phyloP scores from a whole-genome alignment of 371 early-diverging fungal genomes.

The Rhizopus sp. region DNA sequence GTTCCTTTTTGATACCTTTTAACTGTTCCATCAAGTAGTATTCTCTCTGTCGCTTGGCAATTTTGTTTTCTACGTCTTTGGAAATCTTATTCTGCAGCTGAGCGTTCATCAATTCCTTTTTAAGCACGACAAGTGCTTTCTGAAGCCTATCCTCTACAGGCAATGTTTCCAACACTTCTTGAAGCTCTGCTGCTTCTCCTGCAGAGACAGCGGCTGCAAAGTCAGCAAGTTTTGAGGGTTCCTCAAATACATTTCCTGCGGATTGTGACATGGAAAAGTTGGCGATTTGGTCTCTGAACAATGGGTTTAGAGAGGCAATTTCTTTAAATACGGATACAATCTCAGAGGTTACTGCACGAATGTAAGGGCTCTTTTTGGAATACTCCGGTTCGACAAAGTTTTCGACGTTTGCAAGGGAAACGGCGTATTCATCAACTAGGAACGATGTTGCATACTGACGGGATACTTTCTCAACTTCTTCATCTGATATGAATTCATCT shows the following conservation, averaged over 20 bases:
- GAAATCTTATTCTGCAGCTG: slow-evolving; percentile 95
- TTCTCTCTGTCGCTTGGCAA: slow-evolving; percentile 93
- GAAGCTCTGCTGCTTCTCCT: slow-evolving; percentile 90
- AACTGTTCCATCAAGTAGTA: slow-evolving; percentile 98
- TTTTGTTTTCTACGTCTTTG: slow-evolving; percentile 95
- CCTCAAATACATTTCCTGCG: slow-evolving; percentile 93
- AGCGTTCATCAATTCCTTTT: slow-evolving; percentile 96
- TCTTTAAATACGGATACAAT: slow-evolving; percentile 95
- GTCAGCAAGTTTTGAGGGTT: slow-evolving; percentile 93
- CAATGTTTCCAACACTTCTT: slow-evolving; percentile 87
- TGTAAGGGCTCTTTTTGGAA: slow-evolving; percentile 78
- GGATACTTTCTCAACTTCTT: slow-evolving; percentile 17
- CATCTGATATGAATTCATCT: slow-evolving; percentile 21
- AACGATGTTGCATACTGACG: slow-evolving; percentile 53
- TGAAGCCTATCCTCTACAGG: slow-evolving; percentile 90
- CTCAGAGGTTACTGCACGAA: slow-evolving; percentile 95
- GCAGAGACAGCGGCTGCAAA: slow-evolving; percentile 95
- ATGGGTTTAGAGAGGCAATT: slow-evolving; percentile 89
- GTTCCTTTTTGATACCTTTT: slow-evolving; percentile 97
- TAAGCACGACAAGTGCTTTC: slow-evolving; percentile 88
- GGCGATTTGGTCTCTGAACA: slow-evolving; percentile 96
- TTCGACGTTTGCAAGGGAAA: slow-evolving; percentile 84
- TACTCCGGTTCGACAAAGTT: slow-evolving; percentile 85
- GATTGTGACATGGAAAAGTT: slow-evolving; percentile 94
- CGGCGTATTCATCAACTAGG: slow-evolving; percentile 69